Evolutionary conservation across 1,284 basidiomycete species (phyloP), one percentile per base, ranked within the genome.

Genomic region (Irpex rosettiformis): DNA sequence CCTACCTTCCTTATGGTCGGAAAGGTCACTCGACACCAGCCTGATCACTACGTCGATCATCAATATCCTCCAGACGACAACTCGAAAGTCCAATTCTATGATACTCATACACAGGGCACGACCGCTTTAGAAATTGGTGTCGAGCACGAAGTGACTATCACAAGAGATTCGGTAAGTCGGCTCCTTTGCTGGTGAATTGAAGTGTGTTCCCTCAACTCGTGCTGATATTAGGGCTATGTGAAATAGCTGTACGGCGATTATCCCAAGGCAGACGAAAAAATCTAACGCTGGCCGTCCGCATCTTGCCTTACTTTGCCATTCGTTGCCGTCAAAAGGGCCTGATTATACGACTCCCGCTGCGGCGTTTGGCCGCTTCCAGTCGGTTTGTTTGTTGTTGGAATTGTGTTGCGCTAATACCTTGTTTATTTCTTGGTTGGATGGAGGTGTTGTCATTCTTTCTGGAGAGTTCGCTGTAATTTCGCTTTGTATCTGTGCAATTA

Each of bases 1-100:
- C 75, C 75, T n/a, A 75, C 73, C 2, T 75, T 78, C 71, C 72
- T 76, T 62, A 73, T 79, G 73, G 73, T 79, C 54, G 66, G 67
- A 33, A 72, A 72, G 56, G 54, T 65, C 40, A 61, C 66, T 4
- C 59, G 57, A 56, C 61, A 60, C 53, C 56, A 64, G 45, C 42
- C 60, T 30, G 60, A 66, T 30, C 53, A 63, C 37, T 30, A 37
- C 13, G 27, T 47, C 29, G 22, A 47, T 52, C 45, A 51, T 22
- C 56, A 56, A 27, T 58, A 57, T 45, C 59, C 57, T 49, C 56
- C 59, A 27, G 21, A 24, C 47, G 43, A 13, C 40, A 11, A 28
- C 37, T 27, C 30, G 53, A 11, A 29, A 28, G 45, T 28, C 25
- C 57, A 48, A 40, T 58, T 21, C 53, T 54, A 29, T 40, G 27